Percentiles rank a stretch among this genome's conserved stretches.
Conservation (phyloP, 2,329 filamentous ascomycete species). For the Aspergillus sp. region DNA sequence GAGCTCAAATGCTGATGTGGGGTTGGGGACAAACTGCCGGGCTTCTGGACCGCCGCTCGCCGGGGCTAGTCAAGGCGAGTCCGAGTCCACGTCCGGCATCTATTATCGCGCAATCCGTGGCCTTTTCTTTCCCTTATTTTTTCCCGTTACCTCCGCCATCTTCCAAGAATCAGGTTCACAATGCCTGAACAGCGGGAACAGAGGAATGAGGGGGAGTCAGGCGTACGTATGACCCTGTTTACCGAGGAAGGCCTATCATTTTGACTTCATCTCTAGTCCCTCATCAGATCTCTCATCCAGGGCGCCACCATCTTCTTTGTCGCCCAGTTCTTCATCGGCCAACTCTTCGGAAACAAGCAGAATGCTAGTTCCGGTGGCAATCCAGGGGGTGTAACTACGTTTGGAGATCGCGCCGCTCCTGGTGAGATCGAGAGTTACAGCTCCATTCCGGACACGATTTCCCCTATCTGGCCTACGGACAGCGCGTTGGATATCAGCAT, state of each 20-base stretch:
- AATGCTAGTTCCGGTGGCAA: conserved; percentile 23
- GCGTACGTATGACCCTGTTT: conserved; percentile 25
- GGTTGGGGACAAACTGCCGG: conserved; percentile 2
- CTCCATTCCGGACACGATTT: conserved; percentile 67
- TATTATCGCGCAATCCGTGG: conserved; percentile 15
- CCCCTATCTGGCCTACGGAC: conserved; percentile 84
- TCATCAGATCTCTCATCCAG: conserved; percentile 50
- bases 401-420: conserved; percentile 61
- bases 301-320: conserved; percentile 60
- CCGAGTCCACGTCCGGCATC: background rate
- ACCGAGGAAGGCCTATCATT: conserved; percentile 5
- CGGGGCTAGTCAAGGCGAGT: background rate
- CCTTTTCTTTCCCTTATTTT: conserved; percentile 16
- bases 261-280: conserved; percentile 36
- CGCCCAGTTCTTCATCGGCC: conserved; percentile 57
- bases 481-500: conserved; percentile 78
- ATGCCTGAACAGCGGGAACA: conserved; percentile 43
- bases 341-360: conserved; percentile 50
- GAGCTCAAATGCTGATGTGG: conserved; percentile 1
- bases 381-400: conserved; percentile 57
- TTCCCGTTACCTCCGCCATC: conserved; percentile 13
- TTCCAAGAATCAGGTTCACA: conserved; percentile 20
- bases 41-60: conserved; percentile 8
- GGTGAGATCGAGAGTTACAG: conserved; percentile 35
- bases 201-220: conserved; percentile 33